A percentile compares a stretch with the other conserved stretches of the same genome.
These are phyloP conservation scores for Pseudogymnoascus sp. DNA, from an alignment of 2,329 filamentous ascomycete species.

Conservation along the genomic window DNA sequence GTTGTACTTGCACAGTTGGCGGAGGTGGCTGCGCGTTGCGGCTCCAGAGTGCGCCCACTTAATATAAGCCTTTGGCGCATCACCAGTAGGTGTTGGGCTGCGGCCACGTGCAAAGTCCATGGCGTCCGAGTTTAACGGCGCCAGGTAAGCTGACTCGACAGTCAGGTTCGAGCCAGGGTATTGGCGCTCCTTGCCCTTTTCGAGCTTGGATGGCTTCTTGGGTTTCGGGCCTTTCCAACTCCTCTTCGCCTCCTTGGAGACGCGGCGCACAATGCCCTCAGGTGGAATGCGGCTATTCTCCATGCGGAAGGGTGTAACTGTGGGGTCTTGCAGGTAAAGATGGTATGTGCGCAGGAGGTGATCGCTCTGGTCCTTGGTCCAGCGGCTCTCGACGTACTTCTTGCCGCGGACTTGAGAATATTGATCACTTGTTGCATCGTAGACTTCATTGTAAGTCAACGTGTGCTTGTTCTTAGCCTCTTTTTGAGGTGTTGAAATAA, in stretches of 20 bases:
- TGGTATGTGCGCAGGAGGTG: conserved; percentile 60
- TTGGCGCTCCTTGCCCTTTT: conserved; percentile 14
- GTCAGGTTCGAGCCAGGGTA: conserved; percentile 9
- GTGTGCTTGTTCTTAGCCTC: not conserved
- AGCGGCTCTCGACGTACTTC: conserved; percentile 39
- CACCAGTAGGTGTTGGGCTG: conserved; percentile 48
- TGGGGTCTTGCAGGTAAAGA: conserved; percentile 58
- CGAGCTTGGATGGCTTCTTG: not conserved
- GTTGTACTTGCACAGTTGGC: conserved; percentile 54
- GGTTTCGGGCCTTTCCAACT: conserved; percentile 56
- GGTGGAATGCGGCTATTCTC: conserved; percentile 57
- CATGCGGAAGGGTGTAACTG: conserved; percentile 57
- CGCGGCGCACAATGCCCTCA: conserved; percentile 54
- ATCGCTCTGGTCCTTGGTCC: conserved; percentile 57
- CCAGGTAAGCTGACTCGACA: not conserved
- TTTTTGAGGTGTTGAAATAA: conserved; percentile 11
- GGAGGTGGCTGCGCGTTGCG: conserved; percentile 53
- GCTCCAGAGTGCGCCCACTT: conserved; percentile 58
- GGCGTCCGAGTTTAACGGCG: not conserved
- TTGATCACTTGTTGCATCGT: not conserved
- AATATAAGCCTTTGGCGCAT: conserved; percentile 40
- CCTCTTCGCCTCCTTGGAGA: conserved; percentile 57
- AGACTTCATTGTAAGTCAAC: not conserved
- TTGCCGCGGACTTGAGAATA: conserved; percentile 22
- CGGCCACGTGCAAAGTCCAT: conserved; percentile 27